These are phyloP conservation scores for Neolecta irregularis DNA, from an alignment of 1,139 yeast species.

Conservation along the genomic window DNA sequence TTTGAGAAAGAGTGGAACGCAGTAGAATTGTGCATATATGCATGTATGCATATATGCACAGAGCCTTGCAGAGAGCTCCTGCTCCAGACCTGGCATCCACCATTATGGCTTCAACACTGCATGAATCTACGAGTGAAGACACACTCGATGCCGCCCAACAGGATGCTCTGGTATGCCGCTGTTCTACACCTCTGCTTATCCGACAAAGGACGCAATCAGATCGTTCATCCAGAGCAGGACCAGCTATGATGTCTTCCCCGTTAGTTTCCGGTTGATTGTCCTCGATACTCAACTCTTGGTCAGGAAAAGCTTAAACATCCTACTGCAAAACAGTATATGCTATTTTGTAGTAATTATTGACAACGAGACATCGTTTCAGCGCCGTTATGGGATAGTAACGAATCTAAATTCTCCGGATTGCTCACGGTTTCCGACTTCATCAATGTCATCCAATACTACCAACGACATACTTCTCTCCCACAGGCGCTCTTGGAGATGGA, in stretches of 20 bases:
- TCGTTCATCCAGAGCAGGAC: slow-evolving; percentile 77
- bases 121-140: background rate
- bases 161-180: too few relatives aligned
- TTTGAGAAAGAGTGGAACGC: too few relatives aligned
- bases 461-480: slow-evolving; percentile 46
- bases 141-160: background rate
- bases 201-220: slow-evolving; percentile 54
- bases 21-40: too few relatives aligned
- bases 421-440: slow-evolving; percentile 85
- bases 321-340: slow-evolving; percentile 53
- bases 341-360: background rate
- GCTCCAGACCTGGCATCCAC: too few relatives aligned
- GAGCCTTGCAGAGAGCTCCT: too few relatives aligned
- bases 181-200: too few relatives aligned
- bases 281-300: slow-evolving; percentile 83
- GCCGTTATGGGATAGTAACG: slow-evolving; percentile 87
- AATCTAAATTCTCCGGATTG: slow-evolving; percentile 84
- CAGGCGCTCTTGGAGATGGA: slow-evolving; percentile 84
- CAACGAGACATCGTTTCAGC: slow-evolving; percentile 71
- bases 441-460: slow-evolving; percentile 87
- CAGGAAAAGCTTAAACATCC: slow-evolving; percentile 76
- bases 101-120: background rate
- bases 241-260: slow-evolving; percentile 92
- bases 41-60: too few relatives aligned
- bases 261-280: slow-evolving; percentile 81